These are phyloP conservation scores for Heracleum sosnowskyi DNA, from an alignment of 129 eudicot species.

Conservation along the genomic window DNA sequence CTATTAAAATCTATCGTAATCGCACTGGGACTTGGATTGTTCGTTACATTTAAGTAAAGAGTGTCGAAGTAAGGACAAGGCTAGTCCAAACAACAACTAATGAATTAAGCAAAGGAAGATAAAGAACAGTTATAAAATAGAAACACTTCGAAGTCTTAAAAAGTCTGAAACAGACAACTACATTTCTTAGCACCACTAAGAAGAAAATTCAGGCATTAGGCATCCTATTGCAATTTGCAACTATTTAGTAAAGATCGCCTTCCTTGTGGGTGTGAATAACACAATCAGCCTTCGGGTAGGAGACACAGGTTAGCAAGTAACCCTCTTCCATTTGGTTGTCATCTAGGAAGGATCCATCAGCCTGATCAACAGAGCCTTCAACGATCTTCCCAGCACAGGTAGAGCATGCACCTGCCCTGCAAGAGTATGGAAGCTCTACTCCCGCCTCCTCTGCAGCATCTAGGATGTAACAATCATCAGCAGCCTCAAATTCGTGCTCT, in stretches of 20 bases:
- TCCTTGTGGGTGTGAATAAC: conserved; percentile 68
- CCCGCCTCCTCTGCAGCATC: conserved; percentile 58
- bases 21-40: no score
- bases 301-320: conserved; percentile 47
- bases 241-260: conserved; percentile 34
- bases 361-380: conserved; percentile 46
- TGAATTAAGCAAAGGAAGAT: not conserved
- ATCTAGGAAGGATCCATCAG: conserved; percentile 55
- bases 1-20: no score
- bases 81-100: not conserved
- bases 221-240: not conserved
- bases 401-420: conserved; percentile 74
- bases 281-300: conserved; percentile 55
- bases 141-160: not conserved
- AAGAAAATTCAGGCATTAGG: not conserved
- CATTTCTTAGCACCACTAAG: not conserved
- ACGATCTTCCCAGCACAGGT: conserved; percentile 52
- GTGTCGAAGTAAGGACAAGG: no score
- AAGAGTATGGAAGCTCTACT: conserved; percentile 54
- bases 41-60: no score
- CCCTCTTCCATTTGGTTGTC: conserved; percentile 39
- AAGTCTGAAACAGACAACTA: not conserved
- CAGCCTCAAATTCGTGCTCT: conserved; percentile 51
- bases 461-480: conserved; percentile 48
- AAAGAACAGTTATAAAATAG: not conserved